Percentiles rank a stretch among this genome's conserved stretches.
Conservation (phyloP, 2,329 filamentous ascomycete species). For the Fusarium floridanum region DNA sequence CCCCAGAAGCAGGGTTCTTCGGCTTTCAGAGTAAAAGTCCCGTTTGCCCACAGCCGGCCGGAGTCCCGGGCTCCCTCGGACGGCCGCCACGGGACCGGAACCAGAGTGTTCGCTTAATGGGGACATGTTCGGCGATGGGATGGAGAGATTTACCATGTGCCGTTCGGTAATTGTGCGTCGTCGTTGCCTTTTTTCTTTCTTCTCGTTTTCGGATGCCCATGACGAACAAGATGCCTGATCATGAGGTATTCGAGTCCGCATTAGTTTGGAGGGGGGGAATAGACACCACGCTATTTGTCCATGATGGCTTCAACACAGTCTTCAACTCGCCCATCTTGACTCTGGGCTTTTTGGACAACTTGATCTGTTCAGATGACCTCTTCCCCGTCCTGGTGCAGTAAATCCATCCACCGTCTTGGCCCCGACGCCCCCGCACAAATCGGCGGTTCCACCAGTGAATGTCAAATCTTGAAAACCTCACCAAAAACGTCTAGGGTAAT, state of each 20-base stretch:
- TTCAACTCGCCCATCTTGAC: not conserved
- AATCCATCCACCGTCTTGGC: slow-evolving; percentile 13
- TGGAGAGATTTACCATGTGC: slow-evolving; percentile 1
- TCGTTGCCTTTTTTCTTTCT: not conserved
- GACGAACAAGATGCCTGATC: not conserved
- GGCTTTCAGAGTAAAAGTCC: slow-evolving; percentile 27
- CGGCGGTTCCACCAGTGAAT: slow-evolving; percentile 6
- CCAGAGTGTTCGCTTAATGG: slow-evolving; percentile 26
- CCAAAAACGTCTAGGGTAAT: slow-evolving; percentile 14
- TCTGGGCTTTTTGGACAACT: not conserved
- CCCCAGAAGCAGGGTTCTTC: slow-evolving; percentile 33
- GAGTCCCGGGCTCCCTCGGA: slow-evolving; percentile 27
- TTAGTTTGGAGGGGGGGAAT: not conserved
- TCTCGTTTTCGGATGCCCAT: not conserved
- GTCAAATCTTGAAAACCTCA: not conserved
- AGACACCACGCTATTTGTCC: not conserved
- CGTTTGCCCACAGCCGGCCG: slow-evolving; percentile 35
- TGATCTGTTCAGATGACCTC: slow-evolving; percentile 12
- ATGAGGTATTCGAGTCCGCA: not conserved
- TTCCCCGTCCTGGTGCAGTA: slow-evolving; percentile 13
- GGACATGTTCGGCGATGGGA: slow-evolving; percentile 35
- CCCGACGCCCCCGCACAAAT: slow-evolving; percentile 23
- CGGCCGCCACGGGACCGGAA: slow-evolving; percentile 29
- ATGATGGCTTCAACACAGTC: not conserved
- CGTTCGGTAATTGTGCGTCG: not conserved